phyloP scores from a whole-genome alignment of 2,329 filamentous ascomycete genomes.

The Davidsoniella australis region DNA sequence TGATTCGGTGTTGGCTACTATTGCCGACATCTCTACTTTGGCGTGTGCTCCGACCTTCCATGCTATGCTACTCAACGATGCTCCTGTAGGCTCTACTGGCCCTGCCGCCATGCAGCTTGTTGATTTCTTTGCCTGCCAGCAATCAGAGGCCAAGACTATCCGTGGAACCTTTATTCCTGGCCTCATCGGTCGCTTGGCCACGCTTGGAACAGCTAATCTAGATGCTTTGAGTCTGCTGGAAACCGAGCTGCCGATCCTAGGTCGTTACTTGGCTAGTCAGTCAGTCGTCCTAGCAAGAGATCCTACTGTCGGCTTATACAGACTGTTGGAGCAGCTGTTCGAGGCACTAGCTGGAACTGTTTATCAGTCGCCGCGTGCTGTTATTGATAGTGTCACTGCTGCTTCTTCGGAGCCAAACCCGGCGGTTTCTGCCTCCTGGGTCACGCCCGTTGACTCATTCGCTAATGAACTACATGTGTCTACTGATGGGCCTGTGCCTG shows the following conservation, averaged over 20 bases:
- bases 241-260: slow-evolving; percentile 44
- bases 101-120: slow-evolving; percentile 25
- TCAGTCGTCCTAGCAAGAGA: slow-evolving; percentile 32
- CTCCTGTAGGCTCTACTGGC: slow-evolving; percentile 21
- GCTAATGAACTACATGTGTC: not conserved
- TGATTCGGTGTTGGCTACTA: not conserved
- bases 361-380: not conserved
- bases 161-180: slow-evolving; percentile 25
- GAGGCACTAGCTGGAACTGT: slow-evolving; percentile 4
- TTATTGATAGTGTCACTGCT: not conserved
- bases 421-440: not conserved
- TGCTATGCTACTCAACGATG: slow-evolving; percentile 24
- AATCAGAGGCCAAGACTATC: slow-evolving; percentile 21
- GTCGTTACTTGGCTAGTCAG: slow-evolving; percentile 34
- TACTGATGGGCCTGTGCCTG: not conserved
- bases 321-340: slow-evolving; percentile 27
- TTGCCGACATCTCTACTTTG: slow-evolving; percentile 28
- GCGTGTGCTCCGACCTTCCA: slow-evolving; percentile 27
- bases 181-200: slow-evolving; percentile 37
- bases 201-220: slow-evolving; percentile 35
- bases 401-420: not conserved
- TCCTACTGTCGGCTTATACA: slow-evolving; percentile 31
- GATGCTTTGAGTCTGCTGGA: slow-evolving; percentile 46
- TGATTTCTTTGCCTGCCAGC: slow-evolving; percentile 28
- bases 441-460: not conserved